Conservation (phyloP, 441 rosid species). For the Aleurites moluccanus region DNA sequence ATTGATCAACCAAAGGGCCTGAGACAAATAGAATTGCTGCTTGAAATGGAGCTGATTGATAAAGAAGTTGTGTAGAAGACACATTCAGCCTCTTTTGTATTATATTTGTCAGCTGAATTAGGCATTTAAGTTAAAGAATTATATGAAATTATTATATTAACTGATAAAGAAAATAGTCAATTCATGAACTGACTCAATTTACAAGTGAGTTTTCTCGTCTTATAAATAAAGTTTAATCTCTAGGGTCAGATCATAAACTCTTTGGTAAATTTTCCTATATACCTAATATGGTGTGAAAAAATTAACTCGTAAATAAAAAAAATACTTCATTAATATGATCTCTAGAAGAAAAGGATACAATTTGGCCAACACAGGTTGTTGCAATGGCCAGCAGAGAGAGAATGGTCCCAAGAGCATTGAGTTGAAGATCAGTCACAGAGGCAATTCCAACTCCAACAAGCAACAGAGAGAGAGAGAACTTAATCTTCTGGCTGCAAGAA, state of each 20-base stretch:
- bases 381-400: constrained; percentile 79
- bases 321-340: neutral
- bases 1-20: constrained; percentile 86
- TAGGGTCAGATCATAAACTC: too few species aligned
- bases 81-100: constrained; percentile 92
- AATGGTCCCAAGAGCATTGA: constrained; percentile 72
- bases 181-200: too few species aligned
- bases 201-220: too few species aligned
- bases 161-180: too few species aligned
- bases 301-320: neutral
- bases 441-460: constrained; percentile 92
- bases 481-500: constrained; percentile 74
- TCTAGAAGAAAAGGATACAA: constrained; percentile 57
- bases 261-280: too few species aligned
- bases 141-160: neutral
- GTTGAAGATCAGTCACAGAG: constrained; percentile 96
- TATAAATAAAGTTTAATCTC: too few species aligned
- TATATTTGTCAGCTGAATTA: constrained; percentile 79
- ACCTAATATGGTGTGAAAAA: too few species aligned
- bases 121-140: constrained; percentile 28
- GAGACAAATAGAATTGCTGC: constrained; percentile 89
- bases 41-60: constrained; percentile 97
- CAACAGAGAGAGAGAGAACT: constrained; percentile 60
- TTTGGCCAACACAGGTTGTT: constrained; percentile 96
- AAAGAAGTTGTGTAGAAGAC: constrained; percentile 89